Evolutionary conservation across 192 early-diverging fungal genomes (phyloP), one percentile per base, ranked within the genome.

Genomic region (Podila epicladia): DNA sequence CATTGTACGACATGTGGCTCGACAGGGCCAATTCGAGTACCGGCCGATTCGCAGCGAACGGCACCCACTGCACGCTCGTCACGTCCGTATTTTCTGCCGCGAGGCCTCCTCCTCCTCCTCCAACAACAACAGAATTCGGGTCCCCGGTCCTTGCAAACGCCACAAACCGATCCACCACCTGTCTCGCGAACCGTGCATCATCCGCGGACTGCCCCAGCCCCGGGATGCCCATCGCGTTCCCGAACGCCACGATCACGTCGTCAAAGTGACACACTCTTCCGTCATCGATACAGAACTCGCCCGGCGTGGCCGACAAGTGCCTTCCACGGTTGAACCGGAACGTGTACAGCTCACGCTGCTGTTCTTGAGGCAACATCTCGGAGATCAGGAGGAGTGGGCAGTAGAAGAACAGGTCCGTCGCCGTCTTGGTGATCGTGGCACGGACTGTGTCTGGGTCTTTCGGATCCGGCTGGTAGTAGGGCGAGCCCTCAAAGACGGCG

Each of bases 291-390:
- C 31, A 61, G 9, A 61, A 32, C 11, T 33, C 59, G 13, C 12
- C 17, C 4, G 59, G 28, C 8, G 22, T 61, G 26, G 24, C 11
- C 3, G 26, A 6, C 31, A 65, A 29, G 4, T 51, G 45, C 26
- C 17, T 24, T 17, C 64, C 64, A 29, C 38, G 64, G 49, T 65
- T 53, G 49, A 65, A 51, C 13, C 38, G 49, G 64, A 22, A 65
- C 11, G 31, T 19, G 17, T 24, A 61, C 59, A 61, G 59, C 13
- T 2, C 0, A 0, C 17, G 9, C 45, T 51, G 41, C 15, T 45
- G 26, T 9, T 33, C 17, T 20, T 2, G 49, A 1, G 32, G 31
- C 59, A 61, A 15, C 13, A 2, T 5, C 19, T 61, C n/a, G 0
- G 24, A n/a, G 13, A 45, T 12, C 41, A 45, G 22, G 53, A 55